Percentiles rank a stretch among this genome's conserved stretches.
Conservation (phyloP, 805 yeast species). For the Helenozyma rhizophorensis region DNA sequence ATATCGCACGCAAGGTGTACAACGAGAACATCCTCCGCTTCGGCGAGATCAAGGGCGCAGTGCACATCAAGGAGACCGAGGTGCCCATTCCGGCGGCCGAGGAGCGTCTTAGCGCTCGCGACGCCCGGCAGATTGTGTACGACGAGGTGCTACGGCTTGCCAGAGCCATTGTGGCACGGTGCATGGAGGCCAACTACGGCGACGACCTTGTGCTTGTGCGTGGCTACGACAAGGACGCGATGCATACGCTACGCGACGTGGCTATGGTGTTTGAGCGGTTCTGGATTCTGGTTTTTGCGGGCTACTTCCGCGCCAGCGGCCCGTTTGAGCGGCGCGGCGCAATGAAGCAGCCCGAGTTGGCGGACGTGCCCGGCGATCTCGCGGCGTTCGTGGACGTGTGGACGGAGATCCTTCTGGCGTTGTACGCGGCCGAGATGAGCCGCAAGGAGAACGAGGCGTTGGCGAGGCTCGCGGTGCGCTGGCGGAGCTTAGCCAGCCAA, state of each 20-base stretch:
- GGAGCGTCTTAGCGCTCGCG: not conserved
- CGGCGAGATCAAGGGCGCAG: slow-evolving; percentile 15
- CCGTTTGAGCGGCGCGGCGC: slow-evolving; percentile 15
- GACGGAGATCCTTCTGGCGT: slow-evolving; percentile 37
- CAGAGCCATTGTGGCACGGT: slow-evolving; percentile 44
- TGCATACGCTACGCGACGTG: slow-evolving; percentile 39
- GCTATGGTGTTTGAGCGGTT: slow-evolving; percentile 32
- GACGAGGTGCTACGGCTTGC: slow-evolving; percentile 39
- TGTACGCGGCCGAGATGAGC: slow-evolving; percentile 7
- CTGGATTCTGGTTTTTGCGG: slow-evolving; percentile 52
- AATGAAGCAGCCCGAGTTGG: slow-evolving; percentile 13
- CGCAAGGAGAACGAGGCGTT: slow-evolving; percentile 17
- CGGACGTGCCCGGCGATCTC: slow-evolving; percentile 18
- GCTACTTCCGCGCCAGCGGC: slow-evolving; percentile 31
- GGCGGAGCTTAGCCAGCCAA: slow-evolving; percentile 9
- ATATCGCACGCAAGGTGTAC: slow-evolving; percentile 39
- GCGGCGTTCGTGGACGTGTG: slow-evolving; percentile 47
- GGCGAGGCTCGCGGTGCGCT: slow-evolving; percentile 9
- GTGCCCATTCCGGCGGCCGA: slow-evolving; percentile 3
- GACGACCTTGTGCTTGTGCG: slow-evolving; percentile 48
- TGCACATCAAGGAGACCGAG: slow-evolving; percentile 5
- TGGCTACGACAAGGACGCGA: slow-evolving; percentile 39
- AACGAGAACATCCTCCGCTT: slow-evolving; percentile 29
- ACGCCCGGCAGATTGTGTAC: slow-evolving; percentile 25
- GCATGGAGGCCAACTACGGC: slow-evolving; percentile 53